These are phyloP conservation scores for Agapanthus africanus DNA, from an alignment of 106 monocot species.

Conservation along the genomic window DNA sequence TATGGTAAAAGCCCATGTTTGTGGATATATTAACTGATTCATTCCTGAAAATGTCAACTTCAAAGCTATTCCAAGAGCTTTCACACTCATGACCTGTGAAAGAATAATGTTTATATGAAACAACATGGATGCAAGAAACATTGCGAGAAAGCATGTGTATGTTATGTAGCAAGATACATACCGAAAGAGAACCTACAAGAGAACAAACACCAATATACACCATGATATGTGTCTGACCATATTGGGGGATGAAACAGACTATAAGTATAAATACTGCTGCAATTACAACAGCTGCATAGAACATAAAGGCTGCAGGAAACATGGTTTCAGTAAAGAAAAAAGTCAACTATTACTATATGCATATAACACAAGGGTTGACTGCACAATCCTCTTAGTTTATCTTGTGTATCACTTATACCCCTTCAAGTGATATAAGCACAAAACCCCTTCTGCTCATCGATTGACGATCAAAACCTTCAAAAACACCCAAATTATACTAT, in stretches of 20 bases:
- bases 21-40: conserved; percentile 60
- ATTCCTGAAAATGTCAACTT: conserved; percentile 57
- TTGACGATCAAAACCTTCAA: too few species aligned
- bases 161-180: conserved; percentile 13
- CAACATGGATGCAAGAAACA: not conserved
- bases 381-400: too few species aligned
- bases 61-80: conserved; percentile 65
- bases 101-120: not conserved
- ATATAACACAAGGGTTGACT: not conserved
- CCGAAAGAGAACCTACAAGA: conserved; percentile 46
- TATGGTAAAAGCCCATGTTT: conserved; percentile 47
- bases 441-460: too few species aligned
- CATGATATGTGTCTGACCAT: conserved; percentile 48
- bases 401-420: too few species aligned
- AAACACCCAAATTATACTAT: too few species aligned
- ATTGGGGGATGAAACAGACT: conserved; percentile 24
- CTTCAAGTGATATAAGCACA: too few species aligned
- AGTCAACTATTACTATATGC: not conserved
- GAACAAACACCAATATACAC: conserved; percentile 53
- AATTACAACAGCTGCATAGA: conserved; percentile 31
- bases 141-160: not conserved
- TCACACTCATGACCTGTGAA: conserved; percentile 58
- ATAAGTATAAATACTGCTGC: conserved; percentile 32
- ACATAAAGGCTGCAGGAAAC: conserved; percentile 33
- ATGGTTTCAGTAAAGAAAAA: not conserved